phyloP scores from a whole-genome alignment of 179 eudicot species.

The Camellia oleifera region DNA sequence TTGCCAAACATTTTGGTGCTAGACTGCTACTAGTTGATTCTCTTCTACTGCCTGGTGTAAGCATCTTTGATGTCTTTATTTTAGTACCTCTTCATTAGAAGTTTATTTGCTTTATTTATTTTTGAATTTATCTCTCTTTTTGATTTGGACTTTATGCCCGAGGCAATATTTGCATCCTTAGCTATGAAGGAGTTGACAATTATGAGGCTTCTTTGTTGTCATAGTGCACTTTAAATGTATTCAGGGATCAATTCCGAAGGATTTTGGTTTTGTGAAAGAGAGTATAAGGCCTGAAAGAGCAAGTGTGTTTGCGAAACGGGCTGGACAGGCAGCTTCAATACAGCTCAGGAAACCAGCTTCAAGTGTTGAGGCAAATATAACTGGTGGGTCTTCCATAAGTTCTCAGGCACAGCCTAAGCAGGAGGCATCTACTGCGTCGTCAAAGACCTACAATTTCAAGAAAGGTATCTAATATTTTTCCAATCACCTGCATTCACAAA shows the following conservation, averaged over 20 bases:
- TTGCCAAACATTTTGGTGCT: slow-evolving; percentile 79
- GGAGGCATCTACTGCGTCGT: slow-evolving; percentile 91
- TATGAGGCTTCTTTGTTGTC: not conserved
- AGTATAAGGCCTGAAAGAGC: slow-evolving; percentile 56
- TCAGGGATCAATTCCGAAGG: slow-evolving; percentile 67
- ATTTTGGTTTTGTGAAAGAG: slow-evolving; percentile 60
- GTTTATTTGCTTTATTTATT: not conserved
- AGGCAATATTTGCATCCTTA: not conserved
- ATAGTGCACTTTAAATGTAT: not conserved
- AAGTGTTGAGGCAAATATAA: slow-evolving; percentile 81
- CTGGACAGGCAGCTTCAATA: slow-evolving; percentile 44
- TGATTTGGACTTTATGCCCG: not conserved
- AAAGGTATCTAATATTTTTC: slow-evolving; percentile 43
- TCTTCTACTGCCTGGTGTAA: slow-evolving; percentile 77
- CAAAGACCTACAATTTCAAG: slow-evolving; percentile 67
- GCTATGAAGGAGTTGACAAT: not conserved
- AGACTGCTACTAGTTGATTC: slow-evolving; percentile 74
- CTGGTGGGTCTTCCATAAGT: slow-evolving; percentile 61
- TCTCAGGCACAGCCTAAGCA: slow-evolving; percentile 77
- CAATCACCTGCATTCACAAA: not conserved
- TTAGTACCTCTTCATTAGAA: not conserved
- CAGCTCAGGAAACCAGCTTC: slow-evolving; percentile 76
- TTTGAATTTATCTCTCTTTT: too few relatives aligned
- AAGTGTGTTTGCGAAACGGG: slow-evolving; percentile 59
- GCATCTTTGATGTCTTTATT: slow-evolving; percentile 17